Percentiles rank a stretch among this genome's conserved stretches.
Evolutionary conservation across 768 basidiomycete species (phyloP).

Genomic region (Tremella mesenterica): DNA sequence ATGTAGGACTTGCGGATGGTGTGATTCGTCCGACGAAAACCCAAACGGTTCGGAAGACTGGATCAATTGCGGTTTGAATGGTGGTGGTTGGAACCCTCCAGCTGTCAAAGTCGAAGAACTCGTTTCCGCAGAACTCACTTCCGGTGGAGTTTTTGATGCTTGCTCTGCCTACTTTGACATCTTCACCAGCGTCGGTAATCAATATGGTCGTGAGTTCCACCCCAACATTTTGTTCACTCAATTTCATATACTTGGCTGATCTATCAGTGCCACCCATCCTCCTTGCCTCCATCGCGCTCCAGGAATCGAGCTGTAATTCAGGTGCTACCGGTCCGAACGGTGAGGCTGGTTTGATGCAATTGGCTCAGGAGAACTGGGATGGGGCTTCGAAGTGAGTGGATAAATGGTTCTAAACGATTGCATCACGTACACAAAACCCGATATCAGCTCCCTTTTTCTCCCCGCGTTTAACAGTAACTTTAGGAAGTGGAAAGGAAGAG

Average conservation of each 20-base stretch:
- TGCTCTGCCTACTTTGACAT: conserved; percentile 38
- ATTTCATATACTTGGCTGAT: neutral
- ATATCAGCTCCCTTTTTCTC: neutral
- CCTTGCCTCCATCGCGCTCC: conserved; percentile 79
- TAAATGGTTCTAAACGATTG: neutral
- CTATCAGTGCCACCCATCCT: conserved; percentile 64
- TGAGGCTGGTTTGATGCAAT: conserved; percentile 81
- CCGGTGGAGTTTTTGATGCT: conserved; percentile 32
- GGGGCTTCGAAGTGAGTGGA: neutral
- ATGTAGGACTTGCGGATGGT: conserved; percentile 32
- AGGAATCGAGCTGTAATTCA: conserved; percentile 70
- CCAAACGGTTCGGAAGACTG: conserved; percentile 52
- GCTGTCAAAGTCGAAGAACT: conserved; percentile 51
- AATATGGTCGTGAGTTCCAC: conserved; percentile 26
- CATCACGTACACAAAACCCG: neutral
- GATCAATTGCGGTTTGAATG: conserved; percentile 66
- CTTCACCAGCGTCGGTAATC: conserved; percentile 32
- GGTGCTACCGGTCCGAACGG: conserved; percentile 61
- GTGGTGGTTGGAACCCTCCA: conserved; percentile 65
- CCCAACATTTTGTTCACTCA: neutral
- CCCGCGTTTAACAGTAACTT: neutral
- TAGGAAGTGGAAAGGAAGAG: neutral
- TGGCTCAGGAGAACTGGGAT: conserved; percentile 65
- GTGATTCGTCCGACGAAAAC: conserved; percentile 11
- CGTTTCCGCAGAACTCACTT: conserved; percentile 26